Evolutionary conservation across 2,329 filamentous ascomycete species (phyloP).

Genomic region (Blastomyces emzantsi): DNA sequence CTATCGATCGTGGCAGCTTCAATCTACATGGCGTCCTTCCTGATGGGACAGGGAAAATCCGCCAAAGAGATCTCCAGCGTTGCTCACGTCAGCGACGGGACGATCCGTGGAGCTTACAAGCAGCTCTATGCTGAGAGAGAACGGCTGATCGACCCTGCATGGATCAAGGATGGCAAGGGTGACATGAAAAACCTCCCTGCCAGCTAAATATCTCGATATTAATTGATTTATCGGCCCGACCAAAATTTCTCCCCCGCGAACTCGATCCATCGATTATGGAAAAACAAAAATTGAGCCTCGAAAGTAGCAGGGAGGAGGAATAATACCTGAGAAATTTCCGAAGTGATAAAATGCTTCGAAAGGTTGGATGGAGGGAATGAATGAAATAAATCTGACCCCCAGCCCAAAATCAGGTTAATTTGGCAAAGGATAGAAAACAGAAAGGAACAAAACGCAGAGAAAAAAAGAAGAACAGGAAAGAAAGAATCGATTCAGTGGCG

Average conservation of each 20-base stretch:
- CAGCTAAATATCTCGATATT: constrained; percentile 23
- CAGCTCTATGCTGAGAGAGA: constrained; percentile 68
- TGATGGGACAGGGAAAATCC: constrained; percentile 67
- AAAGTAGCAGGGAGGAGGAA: neutral
- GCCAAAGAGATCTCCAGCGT: constrained; percentile 81
- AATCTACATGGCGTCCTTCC: constrained; percentile 89
- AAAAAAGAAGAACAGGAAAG: neutral
- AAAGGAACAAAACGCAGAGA: neutral
- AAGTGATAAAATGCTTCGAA: neutral
- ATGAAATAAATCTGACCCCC: neutral
- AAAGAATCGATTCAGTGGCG: neutral
- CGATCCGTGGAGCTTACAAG: constrained; percentile 92
- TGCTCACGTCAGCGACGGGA: constrained; percentile 89
- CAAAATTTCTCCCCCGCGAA: neutral
- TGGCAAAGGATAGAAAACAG: neutral
- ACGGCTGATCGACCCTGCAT: constrained; percentile 63
- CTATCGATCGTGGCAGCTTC: constrained; percentile 89
- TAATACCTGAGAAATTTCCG: neutral
- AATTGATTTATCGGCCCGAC: neutral
- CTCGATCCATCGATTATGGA: neutral
- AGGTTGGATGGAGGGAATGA: neutral
- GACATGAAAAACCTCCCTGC: constrained; percentile 62
- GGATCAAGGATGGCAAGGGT: constrained; percentile 62
- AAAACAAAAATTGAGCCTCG: neutral
- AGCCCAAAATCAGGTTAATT: neutral